Conservation (phyloP, 805 yeast species). For the Spathaspora gorwiae region DNA sequence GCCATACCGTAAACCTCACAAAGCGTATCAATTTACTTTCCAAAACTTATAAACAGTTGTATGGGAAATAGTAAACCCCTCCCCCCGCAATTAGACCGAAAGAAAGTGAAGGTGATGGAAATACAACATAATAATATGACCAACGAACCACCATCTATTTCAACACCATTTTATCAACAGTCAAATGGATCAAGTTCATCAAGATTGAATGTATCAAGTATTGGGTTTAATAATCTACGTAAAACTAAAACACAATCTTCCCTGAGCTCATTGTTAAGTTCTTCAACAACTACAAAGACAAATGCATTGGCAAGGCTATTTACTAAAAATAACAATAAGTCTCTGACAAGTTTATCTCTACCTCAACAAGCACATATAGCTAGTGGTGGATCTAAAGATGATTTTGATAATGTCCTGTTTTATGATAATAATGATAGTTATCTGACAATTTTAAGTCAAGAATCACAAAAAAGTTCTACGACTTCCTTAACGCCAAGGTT, state of each 20-base stretch:
- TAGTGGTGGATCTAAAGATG: conserved; percentile 8
- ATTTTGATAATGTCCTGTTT: conserved; percentile 2
- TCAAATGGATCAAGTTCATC: conserved; percentile 5
- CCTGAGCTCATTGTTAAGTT: conserved; percentile 16
- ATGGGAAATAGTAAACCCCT: no score
- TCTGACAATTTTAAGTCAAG: conserved; percentile 2
- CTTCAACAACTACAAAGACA: conserved; percentile 17
- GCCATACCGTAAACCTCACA: no score
- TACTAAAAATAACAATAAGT: conserved; percentile 22
- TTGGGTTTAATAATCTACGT: conserved; percentile 30
- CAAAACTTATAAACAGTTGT: no score
- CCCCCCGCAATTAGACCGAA: no score
- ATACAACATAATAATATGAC: background rate
- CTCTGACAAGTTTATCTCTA: conserved; percentile 12
- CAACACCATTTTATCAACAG: conserved; percentile 3
- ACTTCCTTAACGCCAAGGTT: conserved; percentile 1
- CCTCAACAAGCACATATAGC: background rate
- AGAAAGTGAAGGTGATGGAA: no score
- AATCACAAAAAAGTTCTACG: conserved; percentile 3
- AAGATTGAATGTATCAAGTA: conserved; percentile 18
- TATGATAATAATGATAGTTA: conserved; percentile 10
- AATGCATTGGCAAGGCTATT: conserved; percentile 28
- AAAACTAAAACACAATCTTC: conserved; percentile 26
- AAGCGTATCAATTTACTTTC: no score
- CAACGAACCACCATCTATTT: background rate